Percentiles rank a stretch among this genome's conserved stretches.
phyloP scores from a whole-genome alignment of 164 flowering plant genomes.

The Magnolia sinica region DNA sequence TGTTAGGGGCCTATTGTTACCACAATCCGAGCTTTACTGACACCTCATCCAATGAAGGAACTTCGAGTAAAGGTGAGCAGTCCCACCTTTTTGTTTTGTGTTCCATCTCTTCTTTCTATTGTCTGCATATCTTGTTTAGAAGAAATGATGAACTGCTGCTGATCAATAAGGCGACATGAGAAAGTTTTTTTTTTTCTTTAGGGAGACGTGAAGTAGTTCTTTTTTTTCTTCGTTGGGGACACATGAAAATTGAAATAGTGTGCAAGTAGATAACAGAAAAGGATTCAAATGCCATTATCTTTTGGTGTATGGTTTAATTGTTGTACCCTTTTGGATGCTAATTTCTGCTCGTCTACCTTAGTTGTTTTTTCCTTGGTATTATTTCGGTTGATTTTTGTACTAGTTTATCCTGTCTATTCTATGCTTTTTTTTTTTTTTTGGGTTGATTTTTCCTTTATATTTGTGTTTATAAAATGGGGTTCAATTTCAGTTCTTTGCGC shows the following conservation, averaged over 20 bases:
- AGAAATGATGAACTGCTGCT: neutral
- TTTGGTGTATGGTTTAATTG: neutral
- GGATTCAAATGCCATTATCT: neutral
- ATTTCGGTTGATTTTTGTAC: neutral
- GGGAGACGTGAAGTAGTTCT: too few species aligned
- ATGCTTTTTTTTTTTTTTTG: neutral
- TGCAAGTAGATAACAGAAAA: neutral
- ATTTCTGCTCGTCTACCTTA: neutral
- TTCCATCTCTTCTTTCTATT: neutral
- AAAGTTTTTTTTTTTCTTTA: too few species aligned
- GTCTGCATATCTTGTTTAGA: neutral
- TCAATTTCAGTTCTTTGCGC: too few species aligned
- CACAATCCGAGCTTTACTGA: conserved; percentile 79
- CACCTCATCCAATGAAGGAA: conserved; percentile 99
- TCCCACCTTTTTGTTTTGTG: neutral
- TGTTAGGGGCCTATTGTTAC: conserved; percentile 89
- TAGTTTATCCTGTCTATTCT: too few species aligned
- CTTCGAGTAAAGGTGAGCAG: conserved; percentile 79
- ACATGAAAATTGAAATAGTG: neutral
- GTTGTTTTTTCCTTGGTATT: neutral
- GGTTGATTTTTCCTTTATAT: neutral
- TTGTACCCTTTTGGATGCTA: neutral
- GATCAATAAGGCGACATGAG: too few species aligned
- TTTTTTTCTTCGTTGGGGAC: too few species aligned
- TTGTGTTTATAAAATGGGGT: too few species aligned